A percentile compares a stretch with the other conserved stretches of the same genome.
These are phyloP conservation scores for Sporothrix brasiliensis DNA, from an alignment of 2,329 filamentous ascomycete species.

Conservation along the genomic window DNA sequence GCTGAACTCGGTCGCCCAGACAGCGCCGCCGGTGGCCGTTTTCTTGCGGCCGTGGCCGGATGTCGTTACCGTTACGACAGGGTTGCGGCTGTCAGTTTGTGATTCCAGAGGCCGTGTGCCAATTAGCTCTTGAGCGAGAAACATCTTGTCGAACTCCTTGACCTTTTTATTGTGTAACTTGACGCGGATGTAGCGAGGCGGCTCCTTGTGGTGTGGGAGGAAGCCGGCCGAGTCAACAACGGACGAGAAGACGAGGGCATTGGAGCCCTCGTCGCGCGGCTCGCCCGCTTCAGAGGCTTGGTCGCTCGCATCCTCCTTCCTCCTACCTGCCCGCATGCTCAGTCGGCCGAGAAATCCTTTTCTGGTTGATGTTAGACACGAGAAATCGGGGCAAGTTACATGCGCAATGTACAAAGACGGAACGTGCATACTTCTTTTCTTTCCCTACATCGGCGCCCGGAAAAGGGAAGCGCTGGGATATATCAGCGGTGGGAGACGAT, in stretches of 20 bases:
- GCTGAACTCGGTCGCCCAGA: slow-evolving; percentile 94
- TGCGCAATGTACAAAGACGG: slow-evolving; percentile 33
- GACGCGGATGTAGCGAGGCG: slow-evolving; percentile 88
- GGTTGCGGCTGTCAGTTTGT: slow-evolving; percentile 37
- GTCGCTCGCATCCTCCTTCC: slow-evolving; percentile 65
- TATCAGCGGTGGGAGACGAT: slow-evolving; percentile 43
- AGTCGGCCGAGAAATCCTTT: slow-evolving; percentile 89
- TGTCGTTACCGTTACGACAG: slow-evolving; percentile 40
- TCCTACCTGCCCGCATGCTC: slow-evolving; percentile 72
- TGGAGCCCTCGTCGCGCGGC: slow-evolving; percentile 73
- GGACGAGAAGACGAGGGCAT: slow-evolving; percentile 80
- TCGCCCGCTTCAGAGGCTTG: slow-evolving; percentile 71
- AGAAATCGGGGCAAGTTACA: neutral
- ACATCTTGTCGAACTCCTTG: slow-evolving; percentile 81
- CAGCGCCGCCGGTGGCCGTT: slow-evolving; percentile 61
- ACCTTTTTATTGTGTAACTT: slow-evolving; percentile 77
- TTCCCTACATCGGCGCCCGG: slow-evolving; percentile 50
- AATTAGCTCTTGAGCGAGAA: slow-evolving; percentile 87
- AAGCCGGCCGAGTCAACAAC: slow-evolving; percentile 72
- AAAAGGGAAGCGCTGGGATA: slow-evolving; percentile 44
- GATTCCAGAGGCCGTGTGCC: slow-evolving; percentile 53
- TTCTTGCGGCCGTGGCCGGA: slow-evolving; percentile 47
- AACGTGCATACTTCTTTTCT: slow-evolving; percentile 65
- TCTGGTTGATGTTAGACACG: slow-evolving; percentile 49
- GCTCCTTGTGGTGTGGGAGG: slow-evolving; percentile 83